These are phyloP conservation scores for Candida sanyaensis DNA, from an alignment of 1,139 yeast species.

Conservation along the genomic window DNA sequence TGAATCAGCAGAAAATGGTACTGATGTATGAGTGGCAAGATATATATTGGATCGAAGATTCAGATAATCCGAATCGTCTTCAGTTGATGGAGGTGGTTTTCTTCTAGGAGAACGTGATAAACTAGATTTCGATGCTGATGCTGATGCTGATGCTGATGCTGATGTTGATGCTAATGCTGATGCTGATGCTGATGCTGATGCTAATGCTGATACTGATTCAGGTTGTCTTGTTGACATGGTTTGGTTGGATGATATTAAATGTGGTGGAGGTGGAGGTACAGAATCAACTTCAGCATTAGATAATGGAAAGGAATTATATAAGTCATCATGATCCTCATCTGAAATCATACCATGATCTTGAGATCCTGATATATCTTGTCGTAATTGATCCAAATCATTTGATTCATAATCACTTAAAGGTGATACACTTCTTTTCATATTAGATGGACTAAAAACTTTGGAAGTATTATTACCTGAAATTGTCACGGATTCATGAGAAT, in stretches of 20 bases:
- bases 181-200: conserved; percentile 9
- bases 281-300: not conserved
- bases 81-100: conserved; percentile 17
- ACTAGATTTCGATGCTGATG: conserved; percentile 10
- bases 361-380: conserved; percentile 18
- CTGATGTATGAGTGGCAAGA: conserved; percentile 21
- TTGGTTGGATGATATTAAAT: conserved; percentile 4
- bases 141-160: not conserved
- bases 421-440: conserved; percentile 12
- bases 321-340: not conserved
- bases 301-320: conserved; percentile 1
- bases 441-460: conserved; percentile 6
- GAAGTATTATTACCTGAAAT: conserved; percentile 1
- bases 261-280: conserved; percentile 15
- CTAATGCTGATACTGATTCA: conserved; percentile 8
- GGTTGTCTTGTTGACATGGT: not conserved
- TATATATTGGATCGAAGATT: conserved; percentile 15
- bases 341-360: conserved; percentile 2
- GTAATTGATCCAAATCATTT: conserved; percentile 22
- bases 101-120: conserved; percentile 15
- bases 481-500: conserved; percentile 1
- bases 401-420: conserved; percentile 15
- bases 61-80: conserved; percentile 1
- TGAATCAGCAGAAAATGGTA: conserved; percentile 50
- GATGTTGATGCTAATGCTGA: conserved; percentile 8